Evolutionary conservation across 2,329 filamentous ascomycete species (phyloP), one percentile per base, ranked within the genome.

Genomic region (Pseudogymnoascus sp.): DNA sequence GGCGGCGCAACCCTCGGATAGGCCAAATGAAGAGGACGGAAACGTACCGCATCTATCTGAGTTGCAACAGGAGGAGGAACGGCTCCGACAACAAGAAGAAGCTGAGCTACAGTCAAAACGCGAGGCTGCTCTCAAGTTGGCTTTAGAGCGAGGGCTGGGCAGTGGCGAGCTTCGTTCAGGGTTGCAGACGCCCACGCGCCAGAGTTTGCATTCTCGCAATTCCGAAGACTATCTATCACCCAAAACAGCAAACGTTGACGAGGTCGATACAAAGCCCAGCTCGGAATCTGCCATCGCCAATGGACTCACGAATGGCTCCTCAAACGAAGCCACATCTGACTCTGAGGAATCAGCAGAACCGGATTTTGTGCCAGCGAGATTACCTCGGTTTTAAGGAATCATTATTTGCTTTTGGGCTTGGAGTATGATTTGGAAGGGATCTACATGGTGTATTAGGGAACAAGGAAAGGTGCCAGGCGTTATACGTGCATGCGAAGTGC

Each of bases 331-430:
- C 21, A 21, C 9, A 1, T 21, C 28, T 14, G 67, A 70, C 21
- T 6, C 60, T 18, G 68, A 71, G 18, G 67, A 72, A 31, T 64
- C 67, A 43, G 65, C 63, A 33, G 65, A 70, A 18, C 66, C 71
- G 18, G 73, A 74, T 1, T 87, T 87, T 67, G 76, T 87, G 21
- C 84, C 84, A 3, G 85, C 85, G 37, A 77, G 83, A 63, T 71
- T 88, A 64, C 85, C 85, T 38, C 78, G 79, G 61, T 83, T 87
- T 74, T 75, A 75, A 66, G 21, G 12, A 9, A 16, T 6, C 12
- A 28, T 40, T 37, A 60, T 40, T 18, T 23, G 52, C 31, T 16
- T 28, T 23, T 59, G 18, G 1, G 8, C 41, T 61, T 45, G 55
- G 14, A 16, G 18, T 40, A 59, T 11, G 52, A 40, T 45, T 55